Conservation (phyloP, 495 filamentous ascomycete genomes). For the Aspergillus ellipticus region DNA sequence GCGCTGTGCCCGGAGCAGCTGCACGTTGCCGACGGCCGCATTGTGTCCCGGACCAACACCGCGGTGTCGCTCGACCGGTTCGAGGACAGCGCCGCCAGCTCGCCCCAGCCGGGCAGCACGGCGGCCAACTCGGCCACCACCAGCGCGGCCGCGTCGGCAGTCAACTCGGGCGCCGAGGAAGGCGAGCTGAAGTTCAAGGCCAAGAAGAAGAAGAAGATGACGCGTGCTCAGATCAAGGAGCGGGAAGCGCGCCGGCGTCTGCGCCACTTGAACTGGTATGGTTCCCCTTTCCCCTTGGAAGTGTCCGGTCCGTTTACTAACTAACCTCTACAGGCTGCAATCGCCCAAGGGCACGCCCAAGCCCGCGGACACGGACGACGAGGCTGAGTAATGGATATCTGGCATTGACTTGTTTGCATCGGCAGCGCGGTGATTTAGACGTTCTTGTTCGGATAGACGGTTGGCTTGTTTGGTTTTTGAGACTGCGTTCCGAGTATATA, state of each 20-base stretch:
- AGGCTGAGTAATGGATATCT: constrained; percentile 35
- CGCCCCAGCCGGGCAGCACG: constrained; percentile 51
- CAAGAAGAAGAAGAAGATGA: constrained; percentile 99
- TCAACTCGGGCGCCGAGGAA: constrained; percentile 82
- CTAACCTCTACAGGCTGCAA: constrained; percentile 30
- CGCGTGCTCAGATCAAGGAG: constrained; percentile 91
- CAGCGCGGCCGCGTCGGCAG: constrained; percentile 65
- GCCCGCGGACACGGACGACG: constrained; percentile 75
- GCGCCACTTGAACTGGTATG: constrained; percentile 88
- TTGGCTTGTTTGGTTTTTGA: constrained; percentile 1
- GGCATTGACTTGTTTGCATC: background rate
- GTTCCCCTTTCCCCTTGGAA: constrained; percentile 24
- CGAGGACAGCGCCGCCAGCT: constrained; percentile 71
- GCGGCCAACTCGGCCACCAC: constrained; percentile 52
- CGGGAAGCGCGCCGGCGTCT: constrained; percentile 80
- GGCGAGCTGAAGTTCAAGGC: constrained; percentile 86
- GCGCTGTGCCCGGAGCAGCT: constrained; percentile 92
- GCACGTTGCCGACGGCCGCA: constrained; percentile 82
- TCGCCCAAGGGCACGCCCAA: constrained; percentile 72
- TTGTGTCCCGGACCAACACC: constrained; percentile 75
- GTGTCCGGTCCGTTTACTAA: too few species aligned
- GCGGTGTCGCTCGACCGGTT: constrained; percentile 76
- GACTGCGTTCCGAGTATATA: background rate
- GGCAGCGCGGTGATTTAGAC: constrained; percentile 8
- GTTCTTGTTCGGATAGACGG: constrained; percentile 7